Evolutionary conservation across 2,329 filamentous ascomycete species (phyloP).

Genomic region (Davidsoniella australis): DNA sequence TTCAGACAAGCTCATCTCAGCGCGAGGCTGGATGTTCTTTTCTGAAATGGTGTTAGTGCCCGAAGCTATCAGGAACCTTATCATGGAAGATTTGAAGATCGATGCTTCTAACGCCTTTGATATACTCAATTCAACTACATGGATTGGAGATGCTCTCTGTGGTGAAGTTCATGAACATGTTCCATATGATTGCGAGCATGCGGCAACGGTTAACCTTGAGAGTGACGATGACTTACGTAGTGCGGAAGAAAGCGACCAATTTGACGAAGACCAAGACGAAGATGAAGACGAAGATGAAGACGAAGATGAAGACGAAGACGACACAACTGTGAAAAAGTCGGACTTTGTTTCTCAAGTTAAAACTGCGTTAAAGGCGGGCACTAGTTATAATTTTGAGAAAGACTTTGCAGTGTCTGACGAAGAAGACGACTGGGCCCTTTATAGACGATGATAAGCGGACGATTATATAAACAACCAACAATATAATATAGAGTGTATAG

Average conservation of each 20-base stretch:
- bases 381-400: slow-evolving; percentile 2
- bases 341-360: not conserved
- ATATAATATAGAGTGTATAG: not conserved
- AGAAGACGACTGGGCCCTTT: too few relatives aligned
- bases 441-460: not conserved
- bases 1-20: slow-evolving; percentile 47
- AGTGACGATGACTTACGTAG: too few relatives aligned
- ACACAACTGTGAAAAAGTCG: not conserved
- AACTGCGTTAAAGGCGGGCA: not conserved
- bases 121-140: slow-evolving; percentile 49
- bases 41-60: slow-evolving; percentile 64
- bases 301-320: not conserved
- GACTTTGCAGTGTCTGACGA: not conserved
- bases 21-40: slow-evolving; percentile 48
- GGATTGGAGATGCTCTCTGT: slow-evolving; percentile 50
- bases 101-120: slow-evolving; percentile 26
- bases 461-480: not conserved
- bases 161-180: slow-evolving; percentile 33
- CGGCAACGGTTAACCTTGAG: slow-evolving; percentile 13
- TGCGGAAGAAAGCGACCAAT: slow-evolving; percentile 1
- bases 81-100: slow-evolving; percentile 38
- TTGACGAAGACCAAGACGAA: not conserved
- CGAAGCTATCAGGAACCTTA: slow-evolving; percentile 41
- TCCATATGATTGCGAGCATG: not conserved
- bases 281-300: not conserved